These are phyloP conservation scores for Alternaria novae-zelandiae DNA, from an alignment of 2,329 filamentous ascomycete genomes.

Conservation along the genomic window DNA sequence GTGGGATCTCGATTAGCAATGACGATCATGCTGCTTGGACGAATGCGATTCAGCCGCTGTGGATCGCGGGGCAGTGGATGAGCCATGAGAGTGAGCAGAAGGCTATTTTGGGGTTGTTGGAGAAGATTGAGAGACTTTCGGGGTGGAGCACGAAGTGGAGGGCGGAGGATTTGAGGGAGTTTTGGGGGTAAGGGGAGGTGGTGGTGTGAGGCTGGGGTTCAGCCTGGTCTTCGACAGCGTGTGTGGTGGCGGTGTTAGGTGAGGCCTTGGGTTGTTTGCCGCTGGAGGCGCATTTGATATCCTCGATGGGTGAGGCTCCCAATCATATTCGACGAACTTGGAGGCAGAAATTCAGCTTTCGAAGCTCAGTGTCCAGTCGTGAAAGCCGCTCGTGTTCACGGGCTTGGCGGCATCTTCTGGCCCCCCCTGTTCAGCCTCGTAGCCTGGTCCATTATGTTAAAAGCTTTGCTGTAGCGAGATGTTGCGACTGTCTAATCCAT, in stretches of 20 bases:
- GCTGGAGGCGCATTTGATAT: neutral
- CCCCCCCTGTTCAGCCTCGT: neutral
- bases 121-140: conserved; percentile 59
- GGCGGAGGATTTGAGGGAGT: conserved; percentile 59
- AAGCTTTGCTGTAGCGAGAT: neutral
- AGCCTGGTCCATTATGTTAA: neutral
- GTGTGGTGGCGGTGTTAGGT: neutral
- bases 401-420: neutral
- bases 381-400: neutral
- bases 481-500: neutral
- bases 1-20: conserved; percentile 55
- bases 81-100: conserved; percentile 53
- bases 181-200: conserved; percentile 51
- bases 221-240: neutral
- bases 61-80: conserved; percentile 57
- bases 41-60: conserved; percentile 56
- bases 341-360: neutral
- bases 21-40: conserved; percentile 55
- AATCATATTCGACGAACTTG: neutral
- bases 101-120: conserved; percentile 57
- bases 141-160: conserved; percentile 63
- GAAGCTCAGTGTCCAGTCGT: neutral
- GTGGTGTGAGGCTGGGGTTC: neutral
- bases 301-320: neutral
- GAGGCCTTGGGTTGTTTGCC: neutral